Conservation (phyloP, 257 asterid genomes). For the Nicotiana tomentosiformis region DNA sequence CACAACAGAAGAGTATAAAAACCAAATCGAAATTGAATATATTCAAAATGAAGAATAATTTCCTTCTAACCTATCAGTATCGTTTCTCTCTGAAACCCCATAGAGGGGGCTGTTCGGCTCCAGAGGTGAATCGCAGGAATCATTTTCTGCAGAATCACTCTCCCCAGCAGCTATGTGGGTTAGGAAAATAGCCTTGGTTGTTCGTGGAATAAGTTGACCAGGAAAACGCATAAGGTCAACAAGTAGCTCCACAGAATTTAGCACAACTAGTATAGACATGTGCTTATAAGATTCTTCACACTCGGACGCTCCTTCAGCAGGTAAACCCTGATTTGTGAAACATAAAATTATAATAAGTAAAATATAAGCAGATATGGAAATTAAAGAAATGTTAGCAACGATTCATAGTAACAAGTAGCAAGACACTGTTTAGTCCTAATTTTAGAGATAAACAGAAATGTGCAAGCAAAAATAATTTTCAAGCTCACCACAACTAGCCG, state of each 20-base stretch:
- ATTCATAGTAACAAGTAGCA: not conserved
- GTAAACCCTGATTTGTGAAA: slow-evolving; percentile 69
- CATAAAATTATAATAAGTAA: slow-evolving; percentile 2
- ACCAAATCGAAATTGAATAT: not conserved
- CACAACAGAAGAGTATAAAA: not conserved
- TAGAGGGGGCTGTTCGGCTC: slow-evolving; percentile 96
- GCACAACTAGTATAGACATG: slow-evolving; percentile 75
- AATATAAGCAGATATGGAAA: slow-evolving; percentile 8
- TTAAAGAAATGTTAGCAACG: slow-evolving; percentile 5
- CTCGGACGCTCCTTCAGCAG: slow-evolving; percentile 74
- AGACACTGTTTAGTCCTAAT: not conserved
- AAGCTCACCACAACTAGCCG: slow-evolving; percentile 82
- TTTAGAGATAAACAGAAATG: not conserved
- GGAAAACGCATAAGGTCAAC: slow-evolving; percentile 88
- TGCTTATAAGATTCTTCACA: slow-evolving; percentile 87
- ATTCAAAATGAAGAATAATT: not conserved
- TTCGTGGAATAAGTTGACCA: slow-evolving; percentile 79
- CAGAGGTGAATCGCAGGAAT: slow-evolving; percentile 96
- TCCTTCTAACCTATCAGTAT: slow-evolving; percentile 57
- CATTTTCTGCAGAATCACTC: slow-evolving; percentile 99
- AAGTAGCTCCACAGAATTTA: slow-evolving; percentile 72
- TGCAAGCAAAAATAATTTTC: not conserved
- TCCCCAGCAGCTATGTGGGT: slow-evolving; percentile 93
- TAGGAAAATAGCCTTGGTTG: slow-evolving; percentile 73
- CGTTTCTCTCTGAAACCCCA: slow-evolving; percentile 74